Conservation (phyloP, 176 grass and related monocot genomes). For the Themeda triandra region DNA sequence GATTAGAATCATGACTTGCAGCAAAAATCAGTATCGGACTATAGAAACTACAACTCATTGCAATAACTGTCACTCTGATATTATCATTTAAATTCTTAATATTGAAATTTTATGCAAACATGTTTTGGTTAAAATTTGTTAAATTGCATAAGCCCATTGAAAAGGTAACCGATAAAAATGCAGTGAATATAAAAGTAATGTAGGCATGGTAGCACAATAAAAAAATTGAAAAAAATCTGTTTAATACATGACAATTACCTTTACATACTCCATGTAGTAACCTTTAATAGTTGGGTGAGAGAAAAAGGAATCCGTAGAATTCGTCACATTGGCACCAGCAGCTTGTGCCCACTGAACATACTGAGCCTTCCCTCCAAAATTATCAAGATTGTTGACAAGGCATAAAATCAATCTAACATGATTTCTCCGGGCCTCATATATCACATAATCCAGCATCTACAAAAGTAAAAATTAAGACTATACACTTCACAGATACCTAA, state of each 20-base stretch:
- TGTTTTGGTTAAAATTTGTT: neutral
- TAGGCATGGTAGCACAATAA: neutral
- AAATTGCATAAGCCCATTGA: neutral
- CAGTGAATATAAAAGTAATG: neutral
- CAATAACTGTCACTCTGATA: neutral
- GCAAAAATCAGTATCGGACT: neutral
- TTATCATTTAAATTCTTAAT: neutral
- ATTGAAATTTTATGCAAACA: neutral
- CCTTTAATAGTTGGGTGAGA: slow-evolving; percentile 64
- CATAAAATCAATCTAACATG: slow-evolving; percentile 73
- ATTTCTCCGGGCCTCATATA: slow-evolving; percentile 77
- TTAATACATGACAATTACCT: slow-evolving; percentile 40
- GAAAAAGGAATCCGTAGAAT: slow-evolving; percentile 75
- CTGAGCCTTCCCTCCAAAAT: slow-evolving; percentile 89
- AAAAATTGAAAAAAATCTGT: neutral
- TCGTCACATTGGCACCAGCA: slow-evolving; percentile 60
- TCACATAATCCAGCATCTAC: slow-evolving; percentile 87
- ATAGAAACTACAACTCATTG: neutral
- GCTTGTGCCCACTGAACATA: slow-evolving; percentile 85
- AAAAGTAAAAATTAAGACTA: neutral
- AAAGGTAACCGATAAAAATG: neutral
- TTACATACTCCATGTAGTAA: slow-evolving; percentile 81
- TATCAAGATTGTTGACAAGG: slow-evolving; percentile 93
- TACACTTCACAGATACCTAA: neutral
- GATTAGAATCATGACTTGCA: neutral